Percentiles rank a stretch among this genome's conserved stretches.
Evolutionary conservation across 2,329 filamentous ascomycete species (phyloP).

Genomic region (Diaporthe sp.): DNA sequence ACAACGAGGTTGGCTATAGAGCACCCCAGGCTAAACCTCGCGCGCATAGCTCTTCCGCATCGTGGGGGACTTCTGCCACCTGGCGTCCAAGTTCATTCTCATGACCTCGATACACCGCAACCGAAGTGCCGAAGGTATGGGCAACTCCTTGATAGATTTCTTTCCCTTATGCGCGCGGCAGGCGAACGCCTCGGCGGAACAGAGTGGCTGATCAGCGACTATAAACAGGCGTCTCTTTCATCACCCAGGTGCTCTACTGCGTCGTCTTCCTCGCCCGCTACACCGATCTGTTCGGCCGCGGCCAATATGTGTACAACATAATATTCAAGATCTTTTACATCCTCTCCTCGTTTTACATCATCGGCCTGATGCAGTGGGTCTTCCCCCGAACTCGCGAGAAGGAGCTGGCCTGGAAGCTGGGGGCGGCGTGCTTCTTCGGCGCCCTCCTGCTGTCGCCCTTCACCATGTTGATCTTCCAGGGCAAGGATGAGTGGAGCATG

Average conservation of each 20-base stretch:
- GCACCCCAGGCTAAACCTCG: constrained; percentile 9
- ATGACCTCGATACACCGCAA: constrained; percentile 93
- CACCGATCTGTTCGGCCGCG: constrained; percentile 78
- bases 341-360: constrained; percentile 84
- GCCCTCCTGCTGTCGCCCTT: constrained; percentile 80
- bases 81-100: constrained; percentile 88
- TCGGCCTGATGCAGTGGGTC: constrained; percentile 87
- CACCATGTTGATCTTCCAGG: constrained; percentile 77
- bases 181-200: background rate
- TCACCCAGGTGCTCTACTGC: constrained; percentile 90
- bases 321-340: constrained; percentile 94
- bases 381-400: constrained; percentile 90
- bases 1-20: background rate
- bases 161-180: background rate
- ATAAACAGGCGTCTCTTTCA: constrained; percentile 83
- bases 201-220: constrained; percentile 42
- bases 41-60: constrained; percentile 75
- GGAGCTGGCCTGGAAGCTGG: constrained; percentile 95
- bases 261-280: constrained; percentile 90
- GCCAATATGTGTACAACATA: constrained; percentile 76
- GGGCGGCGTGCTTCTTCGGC: constrained; percentile 76
- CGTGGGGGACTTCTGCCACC: constrained; percentile 86
- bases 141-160: constrained; percentile 5
- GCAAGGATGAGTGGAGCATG: constrained; percentile 61
- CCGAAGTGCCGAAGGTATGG: constrained; percentile 82